Percentiles rank a stretch among this genome's conserved stretches.
These are phyloP conservation scores for Candida montana DNA, from an alignment of 805 yeast genomes.

Conservation along the genomic window DNA sequence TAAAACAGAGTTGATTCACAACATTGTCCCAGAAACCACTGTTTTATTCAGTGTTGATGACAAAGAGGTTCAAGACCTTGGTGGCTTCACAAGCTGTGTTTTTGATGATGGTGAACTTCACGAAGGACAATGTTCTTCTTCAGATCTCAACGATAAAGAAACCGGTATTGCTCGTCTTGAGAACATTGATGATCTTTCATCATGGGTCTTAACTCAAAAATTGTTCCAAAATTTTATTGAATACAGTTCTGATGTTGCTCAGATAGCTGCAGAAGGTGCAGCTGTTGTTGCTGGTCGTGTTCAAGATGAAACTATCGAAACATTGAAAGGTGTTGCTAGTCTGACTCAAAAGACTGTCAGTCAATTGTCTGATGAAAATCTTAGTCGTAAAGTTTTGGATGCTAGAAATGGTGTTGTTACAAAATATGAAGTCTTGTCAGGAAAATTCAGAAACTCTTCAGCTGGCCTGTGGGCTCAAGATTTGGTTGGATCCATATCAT, in stretches of 20 bases:
- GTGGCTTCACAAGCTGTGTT: not conserved
- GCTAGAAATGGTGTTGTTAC: too few relatives aligned
- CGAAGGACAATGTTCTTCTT: not conserved
- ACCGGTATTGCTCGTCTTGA: not conserved
- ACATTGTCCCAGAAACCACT: conserved; percentile 7
- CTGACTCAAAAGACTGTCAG: not conserved
- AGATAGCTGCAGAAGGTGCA: not conserved
- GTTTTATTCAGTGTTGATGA: not conserved
- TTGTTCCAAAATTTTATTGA: conserved; percentile 7
- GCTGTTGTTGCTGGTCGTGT: not conserved
- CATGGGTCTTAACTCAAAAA: conserved; percentile 13
- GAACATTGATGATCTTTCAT: conserved; percentile 5
- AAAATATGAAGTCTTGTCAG: too few relatives aligned
- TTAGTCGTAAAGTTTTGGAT: too few relatives aligned
- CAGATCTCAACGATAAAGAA: not conserved
- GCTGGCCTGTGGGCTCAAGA: too few relatives aligned
- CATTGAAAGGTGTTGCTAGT: not conserved
- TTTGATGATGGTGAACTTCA: not conserved
- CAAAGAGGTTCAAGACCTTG: not conserved
- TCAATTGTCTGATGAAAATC: too few relatives aligned
- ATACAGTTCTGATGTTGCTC: conserved; percentile 3
- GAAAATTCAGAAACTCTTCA: too few relatives aligned
- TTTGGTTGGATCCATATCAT: too few relatives aligned
- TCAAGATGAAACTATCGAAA: not conserved
- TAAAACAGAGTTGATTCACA: conserved; percentile 10